Evolutionary conservation across 2,329 filamentous ascomycete species (phyloP).

Genomic region (Bisporella sp.): DNA sequence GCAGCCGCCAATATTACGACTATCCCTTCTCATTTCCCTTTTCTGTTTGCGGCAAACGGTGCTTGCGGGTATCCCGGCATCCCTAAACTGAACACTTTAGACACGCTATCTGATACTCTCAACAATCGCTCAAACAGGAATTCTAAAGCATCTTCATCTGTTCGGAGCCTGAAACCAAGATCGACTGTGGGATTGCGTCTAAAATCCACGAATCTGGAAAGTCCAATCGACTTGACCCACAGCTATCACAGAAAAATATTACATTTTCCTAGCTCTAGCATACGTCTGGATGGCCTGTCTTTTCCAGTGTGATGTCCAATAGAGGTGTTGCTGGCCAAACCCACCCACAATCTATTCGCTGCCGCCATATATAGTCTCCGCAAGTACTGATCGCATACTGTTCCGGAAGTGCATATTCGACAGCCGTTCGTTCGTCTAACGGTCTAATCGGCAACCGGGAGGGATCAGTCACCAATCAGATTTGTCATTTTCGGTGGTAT

Average conservation of each 20-base stretch:
- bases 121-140: background rate
- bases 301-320: too few species aligned
- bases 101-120: background rate
- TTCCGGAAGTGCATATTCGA: background rate
- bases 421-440: too few species aligned
- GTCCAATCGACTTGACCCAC: constrained; percentile 7
- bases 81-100: constrained; percentile 7
- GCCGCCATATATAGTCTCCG: background rate
- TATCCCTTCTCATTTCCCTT: constrained; percentile 14
- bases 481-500: too few species aligned
- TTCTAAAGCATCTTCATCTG: background rate
- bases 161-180: background rate
- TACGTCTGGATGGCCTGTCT: too few species aligned
- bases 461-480: too few species aligned
- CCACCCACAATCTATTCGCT: background rate
- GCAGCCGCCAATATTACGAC: constrained; percentile 3
- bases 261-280: too few species aligned
- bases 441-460: too few species aligned
- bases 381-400: background rate
- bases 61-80: constrained; percentile 14
- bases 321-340: background rate
- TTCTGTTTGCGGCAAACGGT: constrained; percentile 21
- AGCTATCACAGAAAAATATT: background rate
- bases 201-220: constrained; percentile 4
- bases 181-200: constrained; percentile 1